Base-by-base conservation (phyloP, 352 stramenopile species). In the Globisporangium cylindrosporum region DNA sequence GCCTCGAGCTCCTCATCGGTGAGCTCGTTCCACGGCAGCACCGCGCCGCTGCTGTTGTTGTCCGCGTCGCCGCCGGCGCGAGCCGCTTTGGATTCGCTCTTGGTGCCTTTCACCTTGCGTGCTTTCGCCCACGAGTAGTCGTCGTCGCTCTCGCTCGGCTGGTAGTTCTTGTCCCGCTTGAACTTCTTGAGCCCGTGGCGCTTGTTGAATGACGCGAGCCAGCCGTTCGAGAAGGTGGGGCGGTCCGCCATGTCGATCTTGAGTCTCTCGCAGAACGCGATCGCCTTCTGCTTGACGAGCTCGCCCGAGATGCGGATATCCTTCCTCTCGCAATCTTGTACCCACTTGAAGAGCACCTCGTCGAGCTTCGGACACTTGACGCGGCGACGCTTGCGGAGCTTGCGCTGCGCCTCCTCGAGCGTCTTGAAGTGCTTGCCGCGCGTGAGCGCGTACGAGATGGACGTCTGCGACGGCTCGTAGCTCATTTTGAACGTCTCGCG, bases 401-500 rank as follows among this genome's bases (percentile, higher is more conserved):
- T 88, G 66, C 91, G 91, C 70, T 84, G 79, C 38, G 86, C 85
- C 66, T 84, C 82, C 56, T 90, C 84, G 41, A 93, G 83, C 64
- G 78, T 79, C 62, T 86, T 82, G 66, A 93, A 91, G 59, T 80
- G 72, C 54, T 86, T 79, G 48, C 80, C 77, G 51, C 81, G 84
- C 72, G 91, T 94, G 66, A 94, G 81, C 73, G 88, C 89, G 73
- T 93, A 87, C 71, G 82, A 92, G 72, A 94, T 92, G 34, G 84
- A 87, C 64, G 86, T 87, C 74, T 94, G 86, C 64, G 86, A 93
- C 67, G 86, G 86, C 73, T 88, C 81, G 67, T 82, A 86, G n/a
- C 76, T 56, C 38, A 94, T 77, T 10, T 62, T 58, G 69, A 94
- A 94, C 65, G 85, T 77, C 32, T 89, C 79, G 66, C 87, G 88